Conservation (phyloP, 768 basidiomycete genomes). For the Lentinula raphanica region DNA sequence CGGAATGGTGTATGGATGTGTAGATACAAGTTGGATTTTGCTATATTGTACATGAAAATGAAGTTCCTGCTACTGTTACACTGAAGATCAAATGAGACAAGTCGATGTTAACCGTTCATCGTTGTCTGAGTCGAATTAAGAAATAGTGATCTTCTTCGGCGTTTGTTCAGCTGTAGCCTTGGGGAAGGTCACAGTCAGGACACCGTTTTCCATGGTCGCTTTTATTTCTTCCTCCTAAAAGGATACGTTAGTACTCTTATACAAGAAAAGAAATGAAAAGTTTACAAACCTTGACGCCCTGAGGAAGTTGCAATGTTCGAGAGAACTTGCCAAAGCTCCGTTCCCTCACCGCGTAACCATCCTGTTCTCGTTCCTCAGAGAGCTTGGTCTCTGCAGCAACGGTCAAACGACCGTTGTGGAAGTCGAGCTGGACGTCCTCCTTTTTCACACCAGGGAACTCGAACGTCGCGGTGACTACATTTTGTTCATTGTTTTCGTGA, state of each 20-base stretch:
- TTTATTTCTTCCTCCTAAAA: conserved; percentile 28
- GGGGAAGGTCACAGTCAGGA: conserved; percentile 49
- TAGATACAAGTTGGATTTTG: too few relatives aligned
- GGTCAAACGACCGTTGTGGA: conserved; percentile 45
- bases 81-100: too few relatives aligned
- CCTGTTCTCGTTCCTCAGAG: conserved; percentile 30
- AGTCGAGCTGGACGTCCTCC: conserved; percentile 49
- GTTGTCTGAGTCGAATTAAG: conserved; percentile 17
- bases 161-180: conserved; percentile 34
- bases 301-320: conserved; percentile 47
- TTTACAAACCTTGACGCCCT: conserved; percentile 44
- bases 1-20: too few relatives aligned
- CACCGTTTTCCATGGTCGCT: conserved; percentile 45
- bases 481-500: conserved; percentile 42
- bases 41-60: too few relatives aligned
- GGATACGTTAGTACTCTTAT: neutral
- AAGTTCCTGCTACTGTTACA: too few relatives aligned
- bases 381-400: conserved; percentile 46
- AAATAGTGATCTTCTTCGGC: conserved; percentile 30
- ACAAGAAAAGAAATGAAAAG: conserved; percentile 14
- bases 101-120: too few relatives aligned
- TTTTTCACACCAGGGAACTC: conserved; percentile 56
- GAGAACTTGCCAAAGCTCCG: conserved; percentile 43
- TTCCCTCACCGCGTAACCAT: conserved; percentile 45
- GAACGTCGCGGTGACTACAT: conserved; percentile 53